Evolutionary conservation across 352 stramenopile species (phyloP), one percentile per base, ranked within the genome.

Genomic region (Proteromonas lacertae): DNA sequence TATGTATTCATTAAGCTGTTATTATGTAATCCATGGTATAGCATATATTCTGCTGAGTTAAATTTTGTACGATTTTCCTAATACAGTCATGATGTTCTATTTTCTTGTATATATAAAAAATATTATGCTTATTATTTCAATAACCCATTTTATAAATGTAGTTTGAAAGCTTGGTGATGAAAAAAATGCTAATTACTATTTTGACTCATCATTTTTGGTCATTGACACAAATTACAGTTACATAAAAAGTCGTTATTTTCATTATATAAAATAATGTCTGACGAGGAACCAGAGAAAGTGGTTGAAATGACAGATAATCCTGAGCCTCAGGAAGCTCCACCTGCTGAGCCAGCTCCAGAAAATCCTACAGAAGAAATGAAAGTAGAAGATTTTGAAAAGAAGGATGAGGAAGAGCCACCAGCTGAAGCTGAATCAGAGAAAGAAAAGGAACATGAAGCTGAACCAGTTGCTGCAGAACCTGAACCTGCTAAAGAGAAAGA

Each of bases 331-430:
- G n/a, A 2, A 14, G 25, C 31, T 26, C 18, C 28, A 26, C n/a
- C 6, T 18, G 4, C 38, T 41, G 31, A 29, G 40, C 17, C 36
- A 20, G 13, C 36, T 40, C 18, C 14, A 32, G 29, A 24, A 40
- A 1, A 42, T 40, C 24, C 18, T 19, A n/a, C 26, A 44, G 38
- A 31, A 25, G 38, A 45, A 45, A 19, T 35, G 37, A 36, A 28
- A 45, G 32, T 30, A 42, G 16, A 45, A 18, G n/a, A 26, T n/a
- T 2, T 21, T 35, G 13, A 45, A 41, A 24, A 42, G 23, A 9
- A 29, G 14, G 4, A 12, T 13, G 17, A 39, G 35, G 40, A 42
- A 32, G 33, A 45, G 18, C n/a, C 40, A 39, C 18, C 29, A 41
- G 33, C 18, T 42, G 10, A 25, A 34, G 33, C 16, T 35, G 7